phyloP scores from a whole-genome alignment of 352 stramenopile genomes.

The Phytopythium boreale region DNA sequence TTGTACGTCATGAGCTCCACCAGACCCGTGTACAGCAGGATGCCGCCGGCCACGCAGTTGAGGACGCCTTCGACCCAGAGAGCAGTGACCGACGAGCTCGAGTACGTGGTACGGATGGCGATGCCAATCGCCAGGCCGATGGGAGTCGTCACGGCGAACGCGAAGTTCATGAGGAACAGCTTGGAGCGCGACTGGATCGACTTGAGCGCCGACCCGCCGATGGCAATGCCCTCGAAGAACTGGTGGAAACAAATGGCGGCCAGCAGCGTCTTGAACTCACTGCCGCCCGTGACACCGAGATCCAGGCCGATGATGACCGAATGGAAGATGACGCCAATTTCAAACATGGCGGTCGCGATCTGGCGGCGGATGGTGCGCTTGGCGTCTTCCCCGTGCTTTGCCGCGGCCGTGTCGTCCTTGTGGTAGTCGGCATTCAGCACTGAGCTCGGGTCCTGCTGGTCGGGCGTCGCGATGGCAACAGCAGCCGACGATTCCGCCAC shows the following conservation, averaged over 20 bases:
- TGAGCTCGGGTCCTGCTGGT: constrained; percentile 6
- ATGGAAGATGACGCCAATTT: constrained; percentile 57
- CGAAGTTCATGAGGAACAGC: constrained; percentile 42
- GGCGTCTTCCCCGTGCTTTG: constrained; percentile 11
- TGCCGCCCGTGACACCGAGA: constrained; percentile 42
- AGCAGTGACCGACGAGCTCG: constrained; percentile 33
- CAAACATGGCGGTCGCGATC: constrained; percentile 50
- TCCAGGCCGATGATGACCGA: constrained; percentile 68
- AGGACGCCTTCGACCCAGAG: constrained; percentile 63
- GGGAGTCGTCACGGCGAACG: constrained; percentile 55
- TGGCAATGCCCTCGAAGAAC: constrained; percentile 71
- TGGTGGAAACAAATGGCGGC: constrained; percentile 71
- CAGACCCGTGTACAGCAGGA: constrained; percentile 67
- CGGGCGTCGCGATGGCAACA: constrained; percentile 10
- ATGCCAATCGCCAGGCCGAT: constrained; percentile 60
- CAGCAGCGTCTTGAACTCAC: constrained; percentile 58
- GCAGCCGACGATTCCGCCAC: constrained; percentile 16
- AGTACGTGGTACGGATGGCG: constrained; percentile 47
- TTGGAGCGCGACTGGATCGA: constrained; percentile 36
- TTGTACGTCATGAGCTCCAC: constrained; percentile 70
- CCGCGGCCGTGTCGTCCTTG: background rate
- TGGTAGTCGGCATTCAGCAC: constrained; percentile 15
- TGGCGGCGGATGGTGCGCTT: constrained; percentile 26
- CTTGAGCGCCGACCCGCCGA: constrained; percentile 40
- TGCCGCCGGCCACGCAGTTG: constrained; percentile 61